Base-by-base conservation (phyloP, 2,329 filamentous ascomycete genomes). In the Mariannaea elegans region DNA sequence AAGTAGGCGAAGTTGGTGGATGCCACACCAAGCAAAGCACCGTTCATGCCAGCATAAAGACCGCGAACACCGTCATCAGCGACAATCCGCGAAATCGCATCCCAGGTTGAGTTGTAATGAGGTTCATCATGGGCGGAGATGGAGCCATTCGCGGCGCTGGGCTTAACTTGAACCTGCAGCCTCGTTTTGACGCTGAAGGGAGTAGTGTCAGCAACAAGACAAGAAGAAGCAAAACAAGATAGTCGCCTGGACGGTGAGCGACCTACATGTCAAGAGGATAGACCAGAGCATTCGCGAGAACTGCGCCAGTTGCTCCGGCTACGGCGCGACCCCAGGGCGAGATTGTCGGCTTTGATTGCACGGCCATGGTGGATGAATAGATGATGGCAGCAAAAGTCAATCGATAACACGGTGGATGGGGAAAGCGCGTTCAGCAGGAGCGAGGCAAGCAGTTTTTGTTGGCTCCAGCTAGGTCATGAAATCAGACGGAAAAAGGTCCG, bases 1-100 rank as follows among this genome's bases (percentile, higher is more conserved):
- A 99, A 99, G 80, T 99, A 99, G 71, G 95, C 95, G 75, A 99
- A 99, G 78, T 99, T 99, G 51, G 94, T 98, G 23, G 94, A 97
- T 2, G 93, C 94, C 32, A 99, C 95, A 53, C 95, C 95, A 50
- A 98, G 80, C 16, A 99, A 82, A 4, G 94, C 88, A 49, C 94
- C 94, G 61, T 87, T 84, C 75, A 99, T 94, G 61, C 95, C 95
- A 51, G 91, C 88, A 72, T 99, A 99, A 7, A 99, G 86, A 7
- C 95, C 95, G 45, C 81, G 72, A 8, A 95, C 56, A 29, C 95
- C 95, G 68, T 99, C 95, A 52, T 87, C 88, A 56, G 88, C 85
- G 32, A 91, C 78, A 66, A 99, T 98, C 73, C 93, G 94, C 61
- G 83, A 84, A 65, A 99, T 89, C 27, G 95, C 95, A 78, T 99